These are phyloP conservation scores for Breynia disticha DNA, from an alignment of 441 rosid genomes.

Conservation along the genomic window DNA sequence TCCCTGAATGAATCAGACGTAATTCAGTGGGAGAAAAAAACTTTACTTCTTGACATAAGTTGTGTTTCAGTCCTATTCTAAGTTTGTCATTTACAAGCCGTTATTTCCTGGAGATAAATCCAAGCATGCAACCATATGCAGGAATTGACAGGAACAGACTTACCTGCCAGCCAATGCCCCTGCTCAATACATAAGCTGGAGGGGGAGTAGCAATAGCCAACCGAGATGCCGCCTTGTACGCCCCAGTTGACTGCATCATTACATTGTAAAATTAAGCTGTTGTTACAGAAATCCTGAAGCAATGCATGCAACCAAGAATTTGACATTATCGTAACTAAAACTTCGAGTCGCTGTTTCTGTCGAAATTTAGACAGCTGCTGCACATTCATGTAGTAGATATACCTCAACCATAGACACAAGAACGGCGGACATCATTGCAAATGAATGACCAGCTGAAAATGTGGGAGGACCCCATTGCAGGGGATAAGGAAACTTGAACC, in stretches of 20 bases:
- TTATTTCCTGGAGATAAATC: too few species aligned
- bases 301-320: neutral
- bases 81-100: too few species aligned
- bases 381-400: neutral
- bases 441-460: conserved; percentile 88
- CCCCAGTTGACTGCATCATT: conserved; percentile 76
- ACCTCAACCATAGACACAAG: conserved; percentile 95
- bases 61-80: too few species aligned
- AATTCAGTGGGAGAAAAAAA: too few species aligned
- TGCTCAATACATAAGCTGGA: conserved; percentile 92
- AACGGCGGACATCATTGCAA: conserved; percentile 95
- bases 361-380: too few species aligned
- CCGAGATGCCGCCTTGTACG: conserved; percentile 91
- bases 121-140: too few species aligned
- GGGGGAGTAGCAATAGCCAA: conserved; percentile 97
- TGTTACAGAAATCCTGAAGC: too few species aligned
- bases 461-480: conserved; percentile 99
- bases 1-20: neutral
- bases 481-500: conserved; percentile 98
- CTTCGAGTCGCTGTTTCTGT: too few species aligned
- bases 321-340: too few species aligned
- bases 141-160: conserved; percentile 1
- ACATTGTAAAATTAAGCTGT: conserved; percentile 3
- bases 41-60: too few species aligned
- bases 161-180: conserved; percentile 97